phyloP scores from a whole-genome alignment of 2,329 filamentous ascomycete species.

The Sporothrix schenckii region DNA sequence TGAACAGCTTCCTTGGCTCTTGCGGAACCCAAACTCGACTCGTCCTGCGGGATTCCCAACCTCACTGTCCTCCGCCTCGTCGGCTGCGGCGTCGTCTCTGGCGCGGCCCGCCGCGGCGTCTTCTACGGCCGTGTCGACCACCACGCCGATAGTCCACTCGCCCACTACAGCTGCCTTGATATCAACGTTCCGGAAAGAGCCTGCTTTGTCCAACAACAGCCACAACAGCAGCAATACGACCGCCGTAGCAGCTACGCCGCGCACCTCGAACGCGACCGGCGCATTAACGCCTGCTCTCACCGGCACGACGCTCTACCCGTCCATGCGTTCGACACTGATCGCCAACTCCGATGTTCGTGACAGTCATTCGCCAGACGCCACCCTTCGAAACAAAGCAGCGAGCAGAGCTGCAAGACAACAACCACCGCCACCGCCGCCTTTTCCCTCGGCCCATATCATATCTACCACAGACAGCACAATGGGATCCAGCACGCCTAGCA shows the following conservation, averaged over 20 bases:
- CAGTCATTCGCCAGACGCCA: background rate
- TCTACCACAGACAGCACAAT: constrained; percentile 20
- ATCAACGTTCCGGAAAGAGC: constrained; percentile 31
- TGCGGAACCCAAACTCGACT: constrained; percentile 51
- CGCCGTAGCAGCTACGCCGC: background rate
- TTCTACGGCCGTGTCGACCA: constrained; percentile 17
- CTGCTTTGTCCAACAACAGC: background rate
- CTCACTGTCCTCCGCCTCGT: background rate
- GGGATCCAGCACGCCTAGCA: constrained; percentile 21
- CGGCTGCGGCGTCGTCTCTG: background rate
- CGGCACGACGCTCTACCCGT: constrained; percentile 21
- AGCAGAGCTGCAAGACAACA: constrained; percentile 14
- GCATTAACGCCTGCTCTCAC: constrained; percentile 28
- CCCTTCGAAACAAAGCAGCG: constrained; percentile 9
- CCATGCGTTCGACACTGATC: background rate
- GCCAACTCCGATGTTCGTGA: constrained; percentile 21
- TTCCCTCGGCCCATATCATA: background rate
- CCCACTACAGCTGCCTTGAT: constrained; percentile 28
- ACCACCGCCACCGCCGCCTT: constrained; percentile 14
- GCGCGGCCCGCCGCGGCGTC: constrained; percentile 4
- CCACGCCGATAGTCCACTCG: constrained; percentile 18
- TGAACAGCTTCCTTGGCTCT: constrained; percentile 61
- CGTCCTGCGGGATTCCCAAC: constrained; percentile 15
- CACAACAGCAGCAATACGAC: constrained; percentile 17
- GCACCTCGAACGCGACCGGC: background rate